A percentile compares a stretch with the other conserved stretches of the same genome.
Evolutionary conservation across 805 yeast species (phyloP).

Genomic region (Barnettozyma sp.): DNA sequence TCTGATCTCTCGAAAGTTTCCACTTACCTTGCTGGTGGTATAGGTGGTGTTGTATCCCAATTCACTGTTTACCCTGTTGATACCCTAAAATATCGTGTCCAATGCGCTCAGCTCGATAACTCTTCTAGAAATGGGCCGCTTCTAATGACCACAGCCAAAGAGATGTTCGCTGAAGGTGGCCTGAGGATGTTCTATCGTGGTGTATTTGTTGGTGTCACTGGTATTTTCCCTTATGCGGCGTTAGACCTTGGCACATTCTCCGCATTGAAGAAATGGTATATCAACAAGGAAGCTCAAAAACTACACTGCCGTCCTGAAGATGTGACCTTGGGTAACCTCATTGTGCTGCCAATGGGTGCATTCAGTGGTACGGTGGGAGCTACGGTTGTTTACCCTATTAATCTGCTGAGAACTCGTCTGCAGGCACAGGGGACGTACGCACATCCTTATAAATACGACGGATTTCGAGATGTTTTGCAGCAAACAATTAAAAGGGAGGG

Average conservation of each 20-base stretch:
- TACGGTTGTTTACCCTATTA: slow-evolving; percentile 88
- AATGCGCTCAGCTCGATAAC: slow-evolving; percentile 78
- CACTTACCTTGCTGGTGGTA: slow-evolving; percentile 89
- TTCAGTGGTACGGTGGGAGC: slow-evolving; percentile 95
- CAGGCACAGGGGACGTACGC: slow-evolving; percentile 98
- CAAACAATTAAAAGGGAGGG: slow-evolving; percentile 85
- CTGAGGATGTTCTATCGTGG: slow-evolving; percentile 78
- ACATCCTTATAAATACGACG: slow-evolving; percentile 82
- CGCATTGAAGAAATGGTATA: slow-evolving; percentile 72
- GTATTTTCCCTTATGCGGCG: slow-evolving; percentile 97
- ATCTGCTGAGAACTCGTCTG: slow-evolving; percentile 82
- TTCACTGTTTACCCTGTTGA: slow-evolving; percentile 92
- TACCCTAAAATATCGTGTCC: slow-evolving; percentile 87
- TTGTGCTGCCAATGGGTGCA: slow-evolving; percentile 90
- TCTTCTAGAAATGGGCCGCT: slow-evolving; percentile 54
- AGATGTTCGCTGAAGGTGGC: slow-evolving; percentile 80
- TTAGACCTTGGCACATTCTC: slow-evolving; percentile 91
- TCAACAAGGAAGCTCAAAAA: slow-evolving; percentile 51
- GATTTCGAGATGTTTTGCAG: slow-evolving; percentile 66
- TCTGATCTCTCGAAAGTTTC: slow-evolving; percentile 65
- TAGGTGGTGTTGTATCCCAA: slow-evolving; percentile 93
- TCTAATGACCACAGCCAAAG: slow-evolving; percentile 58
- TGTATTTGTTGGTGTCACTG: slow-evolving; percentile 81
- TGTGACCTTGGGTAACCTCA: slow-evolving; percentile 66
- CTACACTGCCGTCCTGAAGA: slow-evolving; percentile 51